These are phyloP conservation scores for Ophiostoma piceae DNA, from an alignment of 2,329 filamentous ascomycete genomes.

Conservation along the genomic window DNA sequence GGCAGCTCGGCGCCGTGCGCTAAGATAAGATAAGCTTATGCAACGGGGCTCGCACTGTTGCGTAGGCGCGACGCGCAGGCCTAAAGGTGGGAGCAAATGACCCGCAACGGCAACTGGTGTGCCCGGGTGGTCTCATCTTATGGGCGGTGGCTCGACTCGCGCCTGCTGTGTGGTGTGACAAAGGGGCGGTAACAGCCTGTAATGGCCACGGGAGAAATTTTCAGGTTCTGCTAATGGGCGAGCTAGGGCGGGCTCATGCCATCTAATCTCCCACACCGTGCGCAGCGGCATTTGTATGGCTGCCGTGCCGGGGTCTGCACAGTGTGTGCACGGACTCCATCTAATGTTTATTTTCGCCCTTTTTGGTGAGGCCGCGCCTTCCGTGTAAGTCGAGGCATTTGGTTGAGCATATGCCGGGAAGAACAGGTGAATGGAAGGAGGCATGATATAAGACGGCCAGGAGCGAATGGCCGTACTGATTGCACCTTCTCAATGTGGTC, in stretches of 20 bases:
- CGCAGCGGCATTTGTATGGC: neutral
- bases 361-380: neutral
- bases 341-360: neutral
- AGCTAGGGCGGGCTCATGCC: conserved; percentile 5
- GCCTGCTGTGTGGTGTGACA: neutral
- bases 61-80: neutral
- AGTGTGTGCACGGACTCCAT: neutral
- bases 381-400: conserved; percentile 5
- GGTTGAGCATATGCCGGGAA: neutral
- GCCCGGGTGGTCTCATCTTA: neutral
- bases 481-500: neutral
- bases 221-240: conserved; percentile 4
- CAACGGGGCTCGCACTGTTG: conserved; percentile 7
- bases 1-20: conserved; percentile 9
- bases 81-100: neutral
- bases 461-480: neutral
- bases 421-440: neutral
- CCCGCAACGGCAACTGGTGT: neutral
- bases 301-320: neutral
- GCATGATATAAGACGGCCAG: neutral
- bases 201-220: neutral
- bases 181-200: neutral
- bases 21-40: conserved; percentile 5
- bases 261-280: conserved; percentile 18
- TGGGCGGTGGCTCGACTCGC: conserved; percentile 2